These are phyloP conservation scores for Capsicum baccatum DNA, from an alignment of 257 asterid species.

Conservation along the genomic window DNA sequence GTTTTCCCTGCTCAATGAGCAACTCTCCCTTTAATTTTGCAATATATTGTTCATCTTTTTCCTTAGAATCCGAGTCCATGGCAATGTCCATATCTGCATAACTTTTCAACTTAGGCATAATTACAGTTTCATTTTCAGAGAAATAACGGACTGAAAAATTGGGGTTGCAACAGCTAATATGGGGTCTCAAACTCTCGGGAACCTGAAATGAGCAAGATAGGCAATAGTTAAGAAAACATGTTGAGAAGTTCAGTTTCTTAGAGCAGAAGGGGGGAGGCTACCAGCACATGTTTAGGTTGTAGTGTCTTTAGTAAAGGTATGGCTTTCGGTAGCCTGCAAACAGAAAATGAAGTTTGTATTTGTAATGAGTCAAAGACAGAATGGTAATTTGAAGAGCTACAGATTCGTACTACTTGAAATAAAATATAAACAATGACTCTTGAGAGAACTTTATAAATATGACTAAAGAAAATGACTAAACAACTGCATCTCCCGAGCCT, in stretches of 20 bases:
- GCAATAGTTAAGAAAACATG: neutral
- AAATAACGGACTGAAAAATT: slow-evolving; percentile 51
- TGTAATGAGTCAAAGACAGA: neutral
- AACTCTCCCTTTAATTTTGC: slow-evolving; percentile 71
- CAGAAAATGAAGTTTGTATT: slow-evolving; percentile 10
- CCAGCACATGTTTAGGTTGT: slow-evolving; percentile 79
- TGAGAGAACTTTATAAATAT: neutral
- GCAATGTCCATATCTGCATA: slow-evolving; percentile 56
- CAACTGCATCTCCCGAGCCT: neutral
- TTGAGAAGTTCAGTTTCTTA: neutral
- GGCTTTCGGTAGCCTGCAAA: slow-evolving; percentile 55
- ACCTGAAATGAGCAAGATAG: slow-evolving; percentile 47
- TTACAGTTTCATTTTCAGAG: slow-evolving; percentile 49
- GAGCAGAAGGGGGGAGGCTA: slow-evolving; percentile 34
- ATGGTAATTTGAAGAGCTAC: neutral
- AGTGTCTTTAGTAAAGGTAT: slow-evolving; percentile 57
- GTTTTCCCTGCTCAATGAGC: slow-evolving; percentile 56
- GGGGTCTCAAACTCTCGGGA: slow-evolving; percentile 59
- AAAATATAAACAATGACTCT: neutral
- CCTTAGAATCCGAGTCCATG: slow-evolving; percentile 49
- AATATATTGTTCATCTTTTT: slow-evolving; percentile 45
- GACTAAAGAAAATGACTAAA: neutral
- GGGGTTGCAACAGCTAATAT: slow-evolving; percentile 36
- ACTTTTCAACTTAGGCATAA: slow-evolving; percentile 51
- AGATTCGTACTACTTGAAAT: neutral